These are phyloP conservation scores for Leptosphaerulina australis DNA, from an alignment of 2,329 filamentous ascomycete genomes.

Conservation along the genomic window DNA sequence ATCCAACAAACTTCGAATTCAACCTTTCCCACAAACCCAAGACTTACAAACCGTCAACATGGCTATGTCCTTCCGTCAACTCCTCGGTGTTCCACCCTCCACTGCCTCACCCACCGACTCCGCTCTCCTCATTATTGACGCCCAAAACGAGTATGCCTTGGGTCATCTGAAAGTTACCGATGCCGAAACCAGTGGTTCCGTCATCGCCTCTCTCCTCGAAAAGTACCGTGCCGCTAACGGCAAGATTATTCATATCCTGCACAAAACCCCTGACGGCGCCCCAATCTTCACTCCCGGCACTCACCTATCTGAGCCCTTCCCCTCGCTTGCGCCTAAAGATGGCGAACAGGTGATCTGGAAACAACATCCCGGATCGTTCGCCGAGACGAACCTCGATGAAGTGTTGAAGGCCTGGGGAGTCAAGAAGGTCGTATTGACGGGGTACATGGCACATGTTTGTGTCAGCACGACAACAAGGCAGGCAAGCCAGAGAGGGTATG, in stretches of 20 bases:
- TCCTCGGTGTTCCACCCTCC: constrained; percentile 61
- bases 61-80: constrained; percentile 53
- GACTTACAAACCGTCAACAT: not conserved
- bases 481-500: constrained; percentile 64
- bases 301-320: constrained; percentile 62
- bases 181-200: constrained; percentile 58
- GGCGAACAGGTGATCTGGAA: constrained; percentile 64
- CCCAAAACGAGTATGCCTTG: constrained; percentile 69
- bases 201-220: constrained; percentile 61
- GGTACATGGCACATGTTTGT: constrained; percentile 70
- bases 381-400: constrained; percentile 62
- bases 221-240: constrained; percentile 61
- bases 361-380: constrained; percentile 63
- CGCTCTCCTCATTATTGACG: constrained; percentile 70
- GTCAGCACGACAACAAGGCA: constrained; percentile 66
- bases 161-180: constrained; percentile 63
- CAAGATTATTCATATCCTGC: constrained; percentile 66
- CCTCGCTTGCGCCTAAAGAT: constrained; percentile 59
- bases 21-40: not conserved
- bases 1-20: not conserved
- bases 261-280: constrained; percentile 63
- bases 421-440: constrained; percentile 65
- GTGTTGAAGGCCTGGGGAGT: constrained; percentile 56
- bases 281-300: constrained; percentile 69
- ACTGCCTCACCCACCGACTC: constrained; percentile 63